phyloP scores from a whole-genome alignment of 2,329 filamentous ascomycete genomes.

The Beauveria sp. region DNA sequence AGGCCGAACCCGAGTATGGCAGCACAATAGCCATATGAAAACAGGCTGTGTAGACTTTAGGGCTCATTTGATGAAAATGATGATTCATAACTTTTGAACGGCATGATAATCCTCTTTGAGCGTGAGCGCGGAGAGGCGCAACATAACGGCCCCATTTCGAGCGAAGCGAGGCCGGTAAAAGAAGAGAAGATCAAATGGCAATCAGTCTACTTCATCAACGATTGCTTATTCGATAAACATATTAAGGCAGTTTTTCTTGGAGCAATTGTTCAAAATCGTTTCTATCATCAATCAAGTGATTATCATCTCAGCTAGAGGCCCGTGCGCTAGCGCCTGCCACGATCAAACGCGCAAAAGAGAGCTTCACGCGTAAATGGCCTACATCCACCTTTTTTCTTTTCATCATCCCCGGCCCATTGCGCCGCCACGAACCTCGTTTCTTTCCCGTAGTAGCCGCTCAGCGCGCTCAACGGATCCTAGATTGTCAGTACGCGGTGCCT shows the following conservation, averaged over 20 bases:
- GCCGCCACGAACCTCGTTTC: neutral
- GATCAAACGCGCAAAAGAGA: neutral
- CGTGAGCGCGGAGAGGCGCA: neutral
- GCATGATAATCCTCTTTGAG: no score
- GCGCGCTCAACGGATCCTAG: neutral
- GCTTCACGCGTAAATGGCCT: slow-evolving; percentile 9
- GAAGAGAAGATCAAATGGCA: neutral
- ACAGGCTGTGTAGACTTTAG: no score
- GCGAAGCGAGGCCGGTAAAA: neutral
- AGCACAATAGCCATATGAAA: no score
- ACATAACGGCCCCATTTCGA: neutral
- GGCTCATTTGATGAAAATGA: no score
- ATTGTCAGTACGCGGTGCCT: neutral
- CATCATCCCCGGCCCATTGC: neutral
- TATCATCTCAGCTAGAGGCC: neutral
- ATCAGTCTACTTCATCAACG: neutral
- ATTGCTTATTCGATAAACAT: neutral
- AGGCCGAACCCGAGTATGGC: neutral
- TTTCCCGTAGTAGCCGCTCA: neutral
- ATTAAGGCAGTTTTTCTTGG: neutral
- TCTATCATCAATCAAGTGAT: neutral
- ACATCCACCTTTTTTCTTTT: slow-evolving; percentile 8
- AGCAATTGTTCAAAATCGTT: neutral
- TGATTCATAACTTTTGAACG: no score
- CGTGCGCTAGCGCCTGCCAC: neutral